Evolutionary conservation across 768 basidiomycete genomes (phyloP).

Genomic region (Mrakia frigida): DNA sequence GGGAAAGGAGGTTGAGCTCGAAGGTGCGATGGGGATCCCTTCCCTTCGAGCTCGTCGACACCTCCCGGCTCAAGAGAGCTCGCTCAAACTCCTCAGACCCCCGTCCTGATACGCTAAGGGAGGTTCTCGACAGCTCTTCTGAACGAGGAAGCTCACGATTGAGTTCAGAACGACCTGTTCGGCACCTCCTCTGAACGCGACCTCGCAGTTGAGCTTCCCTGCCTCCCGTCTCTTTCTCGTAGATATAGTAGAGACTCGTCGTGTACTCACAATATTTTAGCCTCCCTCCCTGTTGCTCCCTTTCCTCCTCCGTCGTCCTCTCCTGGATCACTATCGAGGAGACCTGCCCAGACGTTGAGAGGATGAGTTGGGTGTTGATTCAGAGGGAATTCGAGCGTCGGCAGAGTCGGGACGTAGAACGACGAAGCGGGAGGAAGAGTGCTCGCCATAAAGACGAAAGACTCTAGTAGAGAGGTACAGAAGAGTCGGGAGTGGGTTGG

Average conservation of each 20-base stretch:
- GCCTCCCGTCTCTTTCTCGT: too few relatives aligned
- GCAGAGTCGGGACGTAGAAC: conserved; percentile 44
- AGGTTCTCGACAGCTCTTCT: neutral
- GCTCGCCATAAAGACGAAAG: neutral
- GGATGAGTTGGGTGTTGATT: conserved; percentile 39
- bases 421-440: conserved; percentile 39
- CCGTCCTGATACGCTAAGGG: too few relatives aligned
- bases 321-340: conserved; percentile 40
- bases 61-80: too few relatives aligned
- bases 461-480: neutral
- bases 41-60: too few relatives aligned
- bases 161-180: neutral
- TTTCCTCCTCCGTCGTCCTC: conserved; percentile 41
- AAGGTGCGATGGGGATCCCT: too few relatives aligned
- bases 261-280: conserved; percentile 43
- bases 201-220: neutral
- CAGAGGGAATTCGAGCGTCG: conserved; percentile 37
- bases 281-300: conserved; percentile 41
- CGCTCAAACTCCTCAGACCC: too few relatives aligned
- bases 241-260: neutral
- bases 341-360: conserved; percentile 42
- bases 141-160: neutral
- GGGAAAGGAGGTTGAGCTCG: neutral
- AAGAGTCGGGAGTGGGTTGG: too few relatives aligned
- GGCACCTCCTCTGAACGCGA: neutral